Evolutionary conservation across 1,284 basidiomycete genomes (phyloP), one percentile per base, ranked within the genome.

Genomic region (Mycosarcoma maydis): DNA sequence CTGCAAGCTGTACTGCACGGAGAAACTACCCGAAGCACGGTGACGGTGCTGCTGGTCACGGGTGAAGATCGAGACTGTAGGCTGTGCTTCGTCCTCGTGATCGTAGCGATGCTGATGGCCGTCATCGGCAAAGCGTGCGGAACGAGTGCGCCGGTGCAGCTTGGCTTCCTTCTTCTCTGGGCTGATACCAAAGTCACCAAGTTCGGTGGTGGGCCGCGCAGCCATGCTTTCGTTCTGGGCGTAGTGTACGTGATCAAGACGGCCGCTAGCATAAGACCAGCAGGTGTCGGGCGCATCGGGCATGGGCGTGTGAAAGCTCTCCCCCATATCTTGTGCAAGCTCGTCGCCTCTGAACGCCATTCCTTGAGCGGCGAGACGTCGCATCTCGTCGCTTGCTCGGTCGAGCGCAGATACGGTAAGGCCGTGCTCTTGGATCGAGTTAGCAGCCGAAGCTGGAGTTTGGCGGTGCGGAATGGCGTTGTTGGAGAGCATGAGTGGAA

Each of bases 151-250:
- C 2, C 51, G 66, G 33, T 69, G 66, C 16, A 67, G 33, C 3
- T 46, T 46, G 11, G 42, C 41, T 16, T 46, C 37, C 36, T 58
- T 58, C 39, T 54, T 65, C 19, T 49, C 54, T n/a, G 61, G 61
- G 38, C 61, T 65, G 46, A 65, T 65, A 19, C 61, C 61, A 30
- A 65, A 65, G 29, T 65, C 61, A 42, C 38, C 50, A 10, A 65
- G 27, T 3, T 48, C 50, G 17, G 61, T 48, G 16, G 37, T 50
- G 22, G 27, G 55, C 5, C 41, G 42, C 6, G 26, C 29, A 14
- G 24, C 23, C 5, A 29, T 32, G 22, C n/a, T 27, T 3, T 44
- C 19, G 4, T 19, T 27, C 5, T 38, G 7, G 20, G 14, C 48
- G 10, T 40, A 16, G 22, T 43, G 23, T n/a, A 45, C n/a, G 7